These are phyloP conservation scores for Aspergillus novofumigatus DNA, from an alignment of 2,329 filamentous ascomycete species.

Conservation along the genomic window DNA sequence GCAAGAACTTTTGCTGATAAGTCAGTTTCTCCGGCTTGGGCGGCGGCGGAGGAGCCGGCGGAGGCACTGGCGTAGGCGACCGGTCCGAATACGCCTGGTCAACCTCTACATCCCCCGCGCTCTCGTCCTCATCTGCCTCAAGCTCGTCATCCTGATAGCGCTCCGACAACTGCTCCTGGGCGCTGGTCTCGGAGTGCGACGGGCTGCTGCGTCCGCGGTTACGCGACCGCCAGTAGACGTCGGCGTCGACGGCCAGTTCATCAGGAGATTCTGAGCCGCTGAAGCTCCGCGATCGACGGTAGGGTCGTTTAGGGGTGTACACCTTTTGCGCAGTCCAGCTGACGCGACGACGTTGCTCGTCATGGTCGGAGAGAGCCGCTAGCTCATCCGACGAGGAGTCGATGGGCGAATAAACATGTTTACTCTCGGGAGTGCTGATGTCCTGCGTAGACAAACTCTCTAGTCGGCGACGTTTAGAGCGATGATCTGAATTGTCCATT, in stretches of 20 bases:
- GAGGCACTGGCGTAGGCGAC: conserved; percentile 35
- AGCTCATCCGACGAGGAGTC: conserved; percentile 41
- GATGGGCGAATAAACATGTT: conserved; percentile 18
- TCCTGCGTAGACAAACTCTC: conserved; percentile 14
- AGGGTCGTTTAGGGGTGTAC: conserved; percentile 26
- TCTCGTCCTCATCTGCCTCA: conserved; percentile 1
- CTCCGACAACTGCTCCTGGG: neutral
- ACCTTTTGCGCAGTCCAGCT: conserved; percentile 33
- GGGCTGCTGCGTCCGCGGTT: conserved; percentile 13
- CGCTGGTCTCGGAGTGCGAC: conserved; percentile 7
- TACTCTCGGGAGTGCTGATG: neutral
- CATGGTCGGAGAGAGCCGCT: conserved; percentile 31
- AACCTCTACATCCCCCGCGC: neutral
- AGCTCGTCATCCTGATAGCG: conserved; percentile 3
- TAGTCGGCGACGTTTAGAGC: conserved; percentile 30
- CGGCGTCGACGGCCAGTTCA: conserved; percentile 39
- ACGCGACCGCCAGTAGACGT: conserved; percentile 32
- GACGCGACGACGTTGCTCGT: conserved; percentile 33
- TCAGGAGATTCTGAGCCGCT: conserved; percentile 43
- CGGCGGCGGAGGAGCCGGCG: conserved; percentile 38
- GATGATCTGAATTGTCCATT: conserved; percentile 25
- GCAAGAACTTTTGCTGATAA: conserved; percentile 65
- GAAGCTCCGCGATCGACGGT: conserved; percentile 22
- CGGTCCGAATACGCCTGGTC: conserved; percentile 24
- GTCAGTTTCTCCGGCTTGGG: conserved; percentile 56